phyloP scores from a whole-genome alignment of 139 green algal species.

The Penium margaritaceum region DNA sequence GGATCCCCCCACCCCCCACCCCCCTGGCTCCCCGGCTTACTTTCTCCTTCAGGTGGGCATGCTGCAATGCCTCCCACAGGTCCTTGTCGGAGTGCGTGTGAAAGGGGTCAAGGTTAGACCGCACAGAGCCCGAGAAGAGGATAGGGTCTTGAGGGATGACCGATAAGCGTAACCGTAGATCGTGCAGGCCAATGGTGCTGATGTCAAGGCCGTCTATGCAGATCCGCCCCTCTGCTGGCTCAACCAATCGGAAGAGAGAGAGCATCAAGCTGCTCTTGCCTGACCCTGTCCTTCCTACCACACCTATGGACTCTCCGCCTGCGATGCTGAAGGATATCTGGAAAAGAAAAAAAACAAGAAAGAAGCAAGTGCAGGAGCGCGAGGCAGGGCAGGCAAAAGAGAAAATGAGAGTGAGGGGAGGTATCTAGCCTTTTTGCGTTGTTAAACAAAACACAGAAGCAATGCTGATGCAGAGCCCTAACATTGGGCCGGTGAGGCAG shows the following conservation, averaged over 20 bases:
- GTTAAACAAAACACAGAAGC: not conserved
- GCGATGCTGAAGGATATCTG: conserved; percentile 46
- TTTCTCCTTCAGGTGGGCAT: conserved; percentile 49
- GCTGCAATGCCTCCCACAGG: conserved; percentile 59
- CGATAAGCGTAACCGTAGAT: conserved; percentile 59
- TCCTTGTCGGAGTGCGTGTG: conserved; percentile 55
- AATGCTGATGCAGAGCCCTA: too few relatives aligned
- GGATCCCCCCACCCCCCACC: too few relatives aligned
- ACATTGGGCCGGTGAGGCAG: too few relatives aligned
- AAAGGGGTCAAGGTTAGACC: conserved; percentile 89
- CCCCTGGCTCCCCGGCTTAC: too few relatives aligned
- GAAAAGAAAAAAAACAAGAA: conserved; percentile 8
- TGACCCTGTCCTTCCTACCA: conserved; percentile 63
- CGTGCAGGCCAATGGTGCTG: conserved; percentile 58
- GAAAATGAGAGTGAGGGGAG: not conserved
- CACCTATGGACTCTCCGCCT: conserved; percentile 60
- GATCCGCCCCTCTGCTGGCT: conserved; percentile 58
- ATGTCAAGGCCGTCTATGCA: conserved; percentile 81
- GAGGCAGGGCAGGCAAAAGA: not conserved
- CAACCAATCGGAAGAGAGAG: conserved; percentile 66
- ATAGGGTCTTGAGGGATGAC: conserved; percentile 81
- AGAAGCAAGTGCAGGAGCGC: not conserved
- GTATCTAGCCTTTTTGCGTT: not conserved
- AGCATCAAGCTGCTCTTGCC: conserved; percentile 68
- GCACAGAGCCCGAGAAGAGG: conserved; percentile 82